Base-by-base conservation (phyloP, 1,284 basidiomycete species). In the Puccinia horiana region DNA sequence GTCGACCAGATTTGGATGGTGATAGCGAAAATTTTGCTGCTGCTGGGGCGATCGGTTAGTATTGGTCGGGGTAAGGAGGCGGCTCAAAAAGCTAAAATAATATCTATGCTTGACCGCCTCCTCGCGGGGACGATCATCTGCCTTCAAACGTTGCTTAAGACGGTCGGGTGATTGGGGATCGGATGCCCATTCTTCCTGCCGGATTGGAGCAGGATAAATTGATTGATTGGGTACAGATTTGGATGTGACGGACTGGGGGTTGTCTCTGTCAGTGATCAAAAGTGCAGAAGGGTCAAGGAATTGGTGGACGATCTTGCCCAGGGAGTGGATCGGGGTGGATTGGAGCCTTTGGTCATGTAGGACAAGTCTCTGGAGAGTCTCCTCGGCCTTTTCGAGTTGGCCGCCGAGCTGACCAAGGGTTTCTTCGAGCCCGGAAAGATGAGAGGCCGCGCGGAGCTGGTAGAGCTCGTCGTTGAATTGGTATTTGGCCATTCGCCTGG, bases 241-340 rank as follows among this genome's bases (percentile, higher is more conserved):
- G 44, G 16, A 47, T 8, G 44, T 8, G 56, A 14, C 6, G 29
- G 16, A 9, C 18, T 2, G 56, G n/a, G 18, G 23, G 23, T 9
- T 29, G n/a, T 29, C 26, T 58, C 26, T 29, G 9, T 35, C 32
- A 0, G 12, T 35, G 58, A 29, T 18, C 8, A 32, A 29, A 16
- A 35, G 58, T 14, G 58, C 2, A 6, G 56, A 58, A 0, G 61
- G 32, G 2, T 65, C 63, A 9, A 65, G 37, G 29, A 65, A 37
- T n/a, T 40, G 35, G 63, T 65, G 35, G 63, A 65, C 63, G 35
- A 65, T 65, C 63, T 65, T 65, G 1, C 63, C 63, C 6, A 65
- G 63, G 35, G 63, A 65, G 40, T 65, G 63, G 63, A 65, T 65
- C 1, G 63, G 63, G 18, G 63, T 40, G 23, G 63, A 4, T 2